A percentile compares a stretch with the other conserved stretches of the same genome.
Conservation (phyloP, 2,329 filamentous ascomycete genomes). For the Fusarium setosum region DNA sequence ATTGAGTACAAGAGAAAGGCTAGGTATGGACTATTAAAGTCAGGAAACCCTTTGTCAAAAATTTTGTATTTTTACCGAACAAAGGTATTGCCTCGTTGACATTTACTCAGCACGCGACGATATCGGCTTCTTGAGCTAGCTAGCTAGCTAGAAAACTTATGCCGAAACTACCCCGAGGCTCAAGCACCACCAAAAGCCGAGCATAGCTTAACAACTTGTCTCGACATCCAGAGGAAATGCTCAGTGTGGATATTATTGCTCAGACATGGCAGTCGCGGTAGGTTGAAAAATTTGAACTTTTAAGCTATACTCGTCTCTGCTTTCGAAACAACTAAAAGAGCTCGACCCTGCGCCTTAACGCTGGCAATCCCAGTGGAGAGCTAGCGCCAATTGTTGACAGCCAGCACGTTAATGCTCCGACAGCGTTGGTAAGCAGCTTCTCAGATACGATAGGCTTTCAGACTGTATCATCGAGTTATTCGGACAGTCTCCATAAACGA, state of each 20-base stretch:
- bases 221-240: not conserved
- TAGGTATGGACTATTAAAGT: not conserved
- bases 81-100: not conserved
- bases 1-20: not conserved
- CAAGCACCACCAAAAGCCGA: constrained; percentile 28
- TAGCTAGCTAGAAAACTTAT: constrained; percentile 22
- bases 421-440: too few relatives aligned
- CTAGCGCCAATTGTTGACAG: too few relatives aligned
- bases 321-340: too few relatives aligned
- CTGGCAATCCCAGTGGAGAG: too few relatives aligned
- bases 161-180: constrained; percentile 41
- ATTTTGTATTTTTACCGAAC: not conserved
- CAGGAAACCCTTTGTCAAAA: not conserved
- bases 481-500: too few relatives aligned
- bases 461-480: too few relatives aligned
- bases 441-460: too few relatives aligned
- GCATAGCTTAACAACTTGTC: constrained; percentile 3
- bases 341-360: too few relatives aligned
- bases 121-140: not conserved
- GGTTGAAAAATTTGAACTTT: too few relatives aligned
- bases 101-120: not conserved
- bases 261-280: not conserved
- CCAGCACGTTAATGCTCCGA: too few relatives aligned
- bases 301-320: too few relatives aligned
- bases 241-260: not conserved